Evolutionary conservation across 225 moss, liverwort and hornwort genomes (phyloP).

Genomic region (Physcomitrium patens): DNA sequence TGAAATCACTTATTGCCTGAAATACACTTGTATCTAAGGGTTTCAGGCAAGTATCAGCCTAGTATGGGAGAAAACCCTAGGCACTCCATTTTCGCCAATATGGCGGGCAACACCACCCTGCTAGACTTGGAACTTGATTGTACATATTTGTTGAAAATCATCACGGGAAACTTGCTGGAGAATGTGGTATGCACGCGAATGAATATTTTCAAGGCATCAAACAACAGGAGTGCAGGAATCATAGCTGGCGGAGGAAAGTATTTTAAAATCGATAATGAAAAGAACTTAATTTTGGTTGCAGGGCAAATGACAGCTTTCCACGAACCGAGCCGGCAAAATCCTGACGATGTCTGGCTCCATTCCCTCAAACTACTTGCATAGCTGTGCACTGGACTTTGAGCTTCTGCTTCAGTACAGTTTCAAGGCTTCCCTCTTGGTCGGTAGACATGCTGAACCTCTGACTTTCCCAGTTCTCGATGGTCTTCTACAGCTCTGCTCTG

Average conservation of each 20-base stretch:
- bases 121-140: no score
- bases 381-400: slow-evolving; percentile 16
- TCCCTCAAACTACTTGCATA: background rate
- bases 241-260: background rate
- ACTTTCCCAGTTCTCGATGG: slow-evolving; percentile 1
- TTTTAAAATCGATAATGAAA: background rate
- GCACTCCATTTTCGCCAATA: no score
- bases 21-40: no score
- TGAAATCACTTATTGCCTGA: no score
- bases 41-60: no score
- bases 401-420: background rate
- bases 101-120: no score
- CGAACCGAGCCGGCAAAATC: slow-evolving; percentile 28
- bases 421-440: slow-evolving; percentile 27
- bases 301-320: slow-evolving; percentile 30
- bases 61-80: no score
- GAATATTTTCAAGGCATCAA: no score
- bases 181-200: no score
- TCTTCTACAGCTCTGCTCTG: background rate
- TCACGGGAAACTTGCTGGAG: no score
- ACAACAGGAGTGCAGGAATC: background rate
- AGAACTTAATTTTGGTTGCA: background rate
- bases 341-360: slow-evolving; percentile 29
- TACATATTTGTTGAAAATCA: no score
- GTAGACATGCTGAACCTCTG: slow-evolving; percentile 32